Base-by-base conservation (phyloP, 805 yeast genomes). In the Candida tammaniensis region DNA sequence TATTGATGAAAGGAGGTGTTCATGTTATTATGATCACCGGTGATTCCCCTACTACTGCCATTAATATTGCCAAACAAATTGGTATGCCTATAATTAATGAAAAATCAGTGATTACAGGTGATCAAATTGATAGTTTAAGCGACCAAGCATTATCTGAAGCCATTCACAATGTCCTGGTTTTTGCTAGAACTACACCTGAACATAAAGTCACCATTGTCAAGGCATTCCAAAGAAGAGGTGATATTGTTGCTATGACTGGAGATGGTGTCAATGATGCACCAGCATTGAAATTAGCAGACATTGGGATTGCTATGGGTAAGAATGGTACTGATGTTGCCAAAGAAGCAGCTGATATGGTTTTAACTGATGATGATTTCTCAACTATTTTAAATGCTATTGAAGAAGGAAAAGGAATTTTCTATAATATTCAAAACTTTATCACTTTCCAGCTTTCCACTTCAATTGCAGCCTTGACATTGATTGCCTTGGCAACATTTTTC, bases 191-290 rank as follows among this genome's bases (percentile, higher is more conserved):
- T 7, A 82, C 96, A 1, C 97, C 97, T 1, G 95, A 88, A 55
- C 96, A 89, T 60, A 89, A 89, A 55, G 82, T 89, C 42, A 74
- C 84, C 40, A 89, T 89, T 59, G 95, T 89, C 21, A 78, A 84
- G 52, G 96, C 96, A 0, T 70, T 89, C 44, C 95, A 89, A 57
- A 75, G 77, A 56, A 76, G 95, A 55, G 96, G 96, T 33, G 95
- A 91, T 57, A 80, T 91, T 43, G 98, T 91, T 33, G 98, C 97
- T 16, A 89, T 91, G 96, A 89, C 98, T n/a, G 98, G 98, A 48
- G 98, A 89, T 62, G 98, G 98, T 63, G 96, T 91, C 10, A 89
- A 89, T 58, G 98, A 89, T 68, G 98, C 98, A 0, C 98, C 98
- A n/a, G 97, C 98, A 4, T 72, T 91, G 49, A 89, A 91, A 56